Conservation (phyloP, 768 basidiomycete species). For the Mycena galericulata region DNA sequence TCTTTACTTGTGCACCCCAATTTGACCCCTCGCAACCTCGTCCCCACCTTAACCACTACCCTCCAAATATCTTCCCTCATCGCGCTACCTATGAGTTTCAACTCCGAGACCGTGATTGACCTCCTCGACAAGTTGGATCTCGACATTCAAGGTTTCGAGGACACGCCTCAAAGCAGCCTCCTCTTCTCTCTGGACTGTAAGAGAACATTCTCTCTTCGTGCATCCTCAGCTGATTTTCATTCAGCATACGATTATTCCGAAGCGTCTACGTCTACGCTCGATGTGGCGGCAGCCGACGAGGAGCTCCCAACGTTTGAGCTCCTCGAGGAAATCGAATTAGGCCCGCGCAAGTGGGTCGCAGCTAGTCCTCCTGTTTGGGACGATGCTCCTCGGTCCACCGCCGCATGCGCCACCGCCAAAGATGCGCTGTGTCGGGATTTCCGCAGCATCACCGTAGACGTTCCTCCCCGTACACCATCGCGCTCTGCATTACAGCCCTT, state of each 20-base stretch:
- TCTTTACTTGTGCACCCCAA: not conserved
- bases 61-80: not conserved
- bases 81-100: constrained; percentile 3
- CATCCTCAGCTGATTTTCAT: not conserved
- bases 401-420: not conserved
- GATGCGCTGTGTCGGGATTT: not conserved
- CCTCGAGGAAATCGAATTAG: constrained; percentile 5
- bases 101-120: constrained; percentile 20
- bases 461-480: constrained; percentile 10
- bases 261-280: constrained; percentile 14
- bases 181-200: constrained; percentile 12
- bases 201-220: not conserved
- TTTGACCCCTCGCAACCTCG: not conserved
- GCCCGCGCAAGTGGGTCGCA: constrained; percentile 23
- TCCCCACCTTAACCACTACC: not conserved
- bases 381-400: not conserved
- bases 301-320: constrained; percentile 8
- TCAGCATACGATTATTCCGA: constrained; percentile 1
- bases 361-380: constrained; percentile 11
- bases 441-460: constrained; percentile 6
- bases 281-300: not conserved
- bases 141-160: constrained; percentile 23
- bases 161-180: not conserved
- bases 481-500: not conserved
- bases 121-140: constrained; percentile 29